phyloP scores from a whole-genome alignment of 2,329 filamentous ascomycete genomes.

The Madurella mycetomatis region DNA sequence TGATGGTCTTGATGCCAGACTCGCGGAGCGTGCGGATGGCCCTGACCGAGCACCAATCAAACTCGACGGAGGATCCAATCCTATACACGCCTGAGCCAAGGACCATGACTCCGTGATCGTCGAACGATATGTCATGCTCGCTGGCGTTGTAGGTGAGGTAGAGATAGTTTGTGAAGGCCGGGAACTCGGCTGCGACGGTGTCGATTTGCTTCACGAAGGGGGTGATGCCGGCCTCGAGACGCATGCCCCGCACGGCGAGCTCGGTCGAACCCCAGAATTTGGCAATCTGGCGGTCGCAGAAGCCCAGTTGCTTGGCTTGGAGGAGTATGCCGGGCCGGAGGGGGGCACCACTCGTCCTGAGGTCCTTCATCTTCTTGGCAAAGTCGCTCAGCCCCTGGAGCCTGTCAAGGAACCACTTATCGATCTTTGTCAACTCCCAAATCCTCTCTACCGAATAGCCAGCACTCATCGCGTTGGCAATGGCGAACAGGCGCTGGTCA shows the following conservation, averaged over 20 bases:
- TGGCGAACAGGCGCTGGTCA: constrained; percentile 93
- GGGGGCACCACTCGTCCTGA: constrained; percentile 60
- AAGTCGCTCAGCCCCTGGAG: constrained; percentile 91
- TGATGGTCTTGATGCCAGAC: constrained; percentile 85
- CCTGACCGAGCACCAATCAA: constrained; percentile 97
- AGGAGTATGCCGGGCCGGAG: constrained; percentile 63
- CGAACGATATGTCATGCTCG: constrained; percentile 76
- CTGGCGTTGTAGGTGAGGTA: constrained; percentile 94
- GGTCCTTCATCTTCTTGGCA: constrained; percentile 69
- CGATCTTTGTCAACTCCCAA: constrained; percentile 97
- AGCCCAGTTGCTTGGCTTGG: constrained; percentile 88
- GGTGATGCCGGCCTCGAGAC: constrained; percentile 79
- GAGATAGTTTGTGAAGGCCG: constrained; percentile 89
- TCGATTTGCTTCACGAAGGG: constrained; percentile 98
- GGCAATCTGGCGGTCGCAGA: constrained; percentile 88
- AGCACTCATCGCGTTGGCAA: constrained; percentile 93
- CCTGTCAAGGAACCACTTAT: constrained; percentile 95
- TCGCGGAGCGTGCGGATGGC: constrained; percentile 86
- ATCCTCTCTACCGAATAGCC: constrained; percentile 96
- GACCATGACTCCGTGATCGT: constrained; percentile 93
- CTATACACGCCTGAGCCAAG: constrained; percentile 93
- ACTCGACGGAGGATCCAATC: constrained; percentile 96
- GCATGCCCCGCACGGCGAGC: constrained; percentile 75
- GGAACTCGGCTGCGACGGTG: constrained; percentile 96
- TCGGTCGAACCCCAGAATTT: constrained; percentile 95